These are phyloP conservation scores for Xylaria polymorpha DNA, from an alignment of 2,329 filamentous ascomycete species.

Conservation along the genomic window DNA sequence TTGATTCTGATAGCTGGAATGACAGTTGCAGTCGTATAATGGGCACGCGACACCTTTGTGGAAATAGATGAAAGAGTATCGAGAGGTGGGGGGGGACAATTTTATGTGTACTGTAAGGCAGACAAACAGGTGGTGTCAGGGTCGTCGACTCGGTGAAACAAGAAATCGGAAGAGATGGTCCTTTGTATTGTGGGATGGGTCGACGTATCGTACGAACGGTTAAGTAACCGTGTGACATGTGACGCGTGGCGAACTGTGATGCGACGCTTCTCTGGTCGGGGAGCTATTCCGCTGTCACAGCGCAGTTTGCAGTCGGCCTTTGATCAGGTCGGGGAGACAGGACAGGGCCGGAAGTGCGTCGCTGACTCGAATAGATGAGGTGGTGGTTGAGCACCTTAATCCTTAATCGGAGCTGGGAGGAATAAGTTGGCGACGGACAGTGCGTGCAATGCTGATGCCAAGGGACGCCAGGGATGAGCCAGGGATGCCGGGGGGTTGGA, in stretches of 20 bases:
- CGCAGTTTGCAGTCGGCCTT: background rate
- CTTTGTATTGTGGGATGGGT: constrained; percentile 40
- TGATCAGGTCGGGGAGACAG: background rate
- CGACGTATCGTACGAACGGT: constrained; percentile 37
- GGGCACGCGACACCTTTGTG: constrained; percentile 32
- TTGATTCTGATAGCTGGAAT: background rate
- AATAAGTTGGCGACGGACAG: constrained; percentile 5
- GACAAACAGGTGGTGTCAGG: constrained; percentile 2
- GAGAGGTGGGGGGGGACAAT: background rate
- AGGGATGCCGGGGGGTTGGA: background rate
- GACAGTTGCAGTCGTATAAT: constrained; percentile 10
- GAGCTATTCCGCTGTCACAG: background rate
- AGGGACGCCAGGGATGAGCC: constrained; percentile 1
- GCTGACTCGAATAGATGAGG: constrained; percentile 35
- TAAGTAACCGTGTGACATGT: constrained; percentile 29
- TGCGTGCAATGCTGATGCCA: constrained; percentile 20
- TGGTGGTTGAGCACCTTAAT: constrained; percentile 27
- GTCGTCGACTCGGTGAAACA: constrained; percentile 29
- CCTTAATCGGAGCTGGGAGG: background rate
- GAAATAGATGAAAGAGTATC: constrained; percentile 25
- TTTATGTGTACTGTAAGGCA: constrained; percentile 23
- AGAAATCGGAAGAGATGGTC: constrained; percentile 29
- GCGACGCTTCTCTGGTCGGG: constrained; percentile 5
- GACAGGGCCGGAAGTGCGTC: constrained; percentile 10
- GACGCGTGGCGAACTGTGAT: constrained; percentile 27